Evolutionary conservation across 2,329 filamentous ascomycete genomes (phyloP), one percentile per base, ranked within the genome.

Genomic region (Penicillium sp.): DNA sequence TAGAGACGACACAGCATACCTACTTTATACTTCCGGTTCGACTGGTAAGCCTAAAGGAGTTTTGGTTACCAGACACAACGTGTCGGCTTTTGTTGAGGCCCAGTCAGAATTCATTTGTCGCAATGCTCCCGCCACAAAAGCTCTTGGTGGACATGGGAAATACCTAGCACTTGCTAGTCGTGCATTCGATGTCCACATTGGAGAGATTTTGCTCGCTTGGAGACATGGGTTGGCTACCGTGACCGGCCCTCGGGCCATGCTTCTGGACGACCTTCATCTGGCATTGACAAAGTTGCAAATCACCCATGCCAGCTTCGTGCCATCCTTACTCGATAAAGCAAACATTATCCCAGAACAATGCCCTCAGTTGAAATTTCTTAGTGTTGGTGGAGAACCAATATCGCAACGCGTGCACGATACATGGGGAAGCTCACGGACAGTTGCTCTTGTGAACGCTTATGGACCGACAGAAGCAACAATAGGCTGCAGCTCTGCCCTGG

Each of bases 21-120:
- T 86, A 3, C 79, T 88, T 12, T 83, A 87, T 61, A 81, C 79
- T 1, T 80, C 80, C 6, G 80, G 81, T 0, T 81, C 81, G 7
- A 80, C 81, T 0, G 79, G 78, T 23, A 70, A 68, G 2, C 69
- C 69, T 1, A 83, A 83, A 55, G 85, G 84, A 2, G 80, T 86
- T 18, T 80, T 83, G 35, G 72, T 71, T 63, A 92, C 91, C 14
- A 95, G 62, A 50, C 60, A 55, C n/a, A 66, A 64, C 47, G 57
- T 62, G 28, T 65, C 58, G 5, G 64, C 65, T 2, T 72, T 70
- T 55, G 65, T 68, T 23, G 66, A 68, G 60, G 67, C 63, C 12
- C 59, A 64, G 42, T 65, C 62, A 0, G 63, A 65, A 35, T 68
- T 67, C 59, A 64, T 63, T 16, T 62, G 62, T 43, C 47, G 52